Evolutionary conservation across 768 basidiomycete genomes (phyloP).

Genomic region (Rhodosporidiobolus odoratus): DNA sequence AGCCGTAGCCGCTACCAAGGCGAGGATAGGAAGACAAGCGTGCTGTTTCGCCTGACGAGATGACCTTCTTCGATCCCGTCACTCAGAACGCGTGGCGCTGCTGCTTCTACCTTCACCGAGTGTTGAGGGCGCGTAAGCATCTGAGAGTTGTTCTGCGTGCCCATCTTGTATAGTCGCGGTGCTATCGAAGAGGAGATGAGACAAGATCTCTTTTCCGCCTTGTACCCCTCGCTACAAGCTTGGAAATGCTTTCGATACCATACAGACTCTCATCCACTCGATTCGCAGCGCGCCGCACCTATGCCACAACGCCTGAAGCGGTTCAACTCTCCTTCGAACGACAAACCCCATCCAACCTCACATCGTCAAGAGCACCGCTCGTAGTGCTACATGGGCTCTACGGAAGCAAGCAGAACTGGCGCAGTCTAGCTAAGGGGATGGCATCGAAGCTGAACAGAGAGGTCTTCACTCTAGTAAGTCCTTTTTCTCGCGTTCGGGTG

Average conservation of each 20-base stretch:
- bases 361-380: conserved; percentile 27
- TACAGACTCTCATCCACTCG: background rate
- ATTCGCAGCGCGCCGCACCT: background rate
- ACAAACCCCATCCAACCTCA: background rate
- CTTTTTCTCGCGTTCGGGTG: background rate
- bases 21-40: too few species aligned
- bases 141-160: too few species aligned
- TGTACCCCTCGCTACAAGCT: background rate
- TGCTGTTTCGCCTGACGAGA: too few species aligned
- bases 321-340: conserved; percentile 23
- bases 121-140: too few species aligned
- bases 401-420: conserved; percentile 78
- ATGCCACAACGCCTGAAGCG: background rate
- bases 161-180: too few species aligned
- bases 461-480: conserved; percentile 63
- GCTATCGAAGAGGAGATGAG: too few species aligned
- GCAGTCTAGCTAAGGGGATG: conserved; percentile 70
- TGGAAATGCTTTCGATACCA: background rate
- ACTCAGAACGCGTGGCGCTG: too few species aligned
- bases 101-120: too few species aligned
- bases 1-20: too few species aligned
- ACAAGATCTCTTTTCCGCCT: background rate
- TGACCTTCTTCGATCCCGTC: too few species aligned
- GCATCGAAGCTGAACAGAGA: conserved; percentile 60
- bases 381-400: conserved; percentile 42